Evolutionary conservation across 345 rosid genomes (phyloP).

Genomic region (Eutrema japonicum): DNA sequence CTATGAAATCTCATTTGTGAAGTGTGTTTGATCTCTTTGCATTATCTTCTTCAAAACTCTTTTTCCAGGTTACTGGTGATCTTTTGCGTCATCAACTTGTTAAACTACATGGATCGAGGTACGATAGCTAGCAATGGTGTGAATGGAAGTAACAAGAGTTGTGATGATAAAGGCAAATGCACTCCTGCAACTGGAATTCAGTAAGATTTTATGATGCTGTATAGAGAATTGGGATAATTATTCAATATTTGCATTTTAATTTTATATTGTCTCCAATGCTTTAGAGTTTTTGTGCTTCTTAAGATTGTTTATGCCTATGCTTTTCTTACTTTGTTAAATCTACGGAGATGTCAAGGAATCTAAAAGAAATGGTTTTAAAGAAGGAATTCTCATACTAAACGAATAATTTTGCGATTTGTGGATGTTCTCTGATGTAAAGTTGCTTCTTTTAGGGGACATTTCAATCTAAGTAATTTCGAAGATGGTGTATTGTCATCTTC

Average conservation of each 20-base stretch:
- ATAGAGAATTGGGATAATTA: background rate
- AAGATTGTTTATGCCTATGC: too few relatives aligned
- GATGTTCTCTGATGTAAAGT: too few relatives aligned
- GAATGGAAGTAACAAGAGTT: constrained; percentile 68
- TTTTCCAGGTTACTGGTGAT: constrained; percentile 64
- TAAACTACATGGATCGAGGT: constrained; percentile 91
- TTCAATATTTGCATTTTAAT: background rate
- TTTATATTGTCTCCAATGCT: too few relatives aligned
- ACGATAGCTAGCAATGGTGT: constrained; percentile 94
- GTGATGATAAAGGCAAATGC: constrained; percentile 68
- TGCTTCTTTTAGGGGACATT: constrained; percentile 66
- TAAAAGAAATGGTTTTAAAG: too few relatives aligned
- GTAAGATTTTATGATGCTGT: constrained; percentile 48
- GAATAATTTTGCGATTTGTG: too few relatives aligned
- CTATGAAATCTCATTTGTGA: background rate
- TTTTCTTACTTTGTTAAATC: background rate
- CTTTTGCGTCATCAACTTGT: constrained; percentile 80
- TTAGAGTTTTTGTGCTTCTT: background rate
- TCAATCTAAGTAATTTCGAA: constrained; percentile 72
- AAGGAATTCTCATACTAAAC: too few relatives aligned
- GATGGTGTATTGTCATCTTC: constrained; percentile 95
- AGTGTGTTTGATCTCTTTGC: background rate
- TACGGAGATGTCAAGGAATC: too few relatives aligned
- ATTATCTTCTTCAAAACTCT: background rate
- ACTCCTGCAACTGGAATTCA: constrained; percentile 76